Evolutionary conservation across 352 stramenopile genomes (phyloP), one percentile per base, ranked within the genome.

Genomic region (Pythium catenulatum): DNA sequence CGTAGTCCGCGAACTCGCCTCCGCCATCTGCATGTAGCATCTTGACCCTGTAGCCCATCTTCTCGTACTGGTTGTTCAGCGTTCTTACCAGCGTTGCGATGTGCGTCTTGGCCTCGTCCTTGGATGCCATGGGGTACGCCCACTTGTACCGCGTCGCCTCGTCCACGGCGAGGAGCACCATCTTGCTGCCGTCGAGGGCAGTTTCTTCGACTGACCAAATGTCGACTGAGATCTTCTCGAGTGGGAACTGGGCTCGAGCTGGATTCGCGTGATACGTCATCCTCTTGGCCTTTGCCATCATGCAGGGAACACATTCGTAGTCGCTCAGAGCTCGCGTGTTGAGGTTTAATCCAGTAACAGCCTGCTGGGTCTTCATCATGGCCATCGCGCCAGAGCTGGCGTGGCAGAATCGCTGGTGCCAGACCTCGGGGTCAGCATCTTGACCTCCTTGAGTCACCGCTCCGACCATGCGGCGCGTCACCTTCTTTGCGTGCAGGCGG

Each of bases 141-240:
- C 73, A 87, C 39, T 89, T 89, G 58, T 82, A 87, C 21, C 74
- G 52, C 8, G 74, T 90, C 4, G 85, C 79, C 23, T 90, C 84
- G 30, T 85, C 73, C 0, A 87, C 66, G 13, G 82, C 45, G n/a
- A 89, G 45, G 46, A 89, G 37, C 9, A 85, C 75, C 45, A 75
- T 76, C 34, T 19, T 82, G 25, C 68, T 78, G 4, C 43, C 32
- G 32, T 36, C 19, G 8, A 61, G 11, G 7, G 66, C 39, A 3
- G 78, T 45, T 21, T 56, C 30, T 9, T 79, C 80, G 8, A 72
- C 34, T 14, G 66, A 50, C 17, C 41, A 25, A 19, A 82, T 3
- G 11, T 76, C 41, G 3, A 89, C 48, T 0, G 37, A 56, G 37
- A 78, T 13, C 30, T 78, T 65, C 32, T 48, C 27, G 3, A 78